Base-by-base conservation (phyloP, 176 grass and related monocot species). In the Puya raimondii region DNA sequence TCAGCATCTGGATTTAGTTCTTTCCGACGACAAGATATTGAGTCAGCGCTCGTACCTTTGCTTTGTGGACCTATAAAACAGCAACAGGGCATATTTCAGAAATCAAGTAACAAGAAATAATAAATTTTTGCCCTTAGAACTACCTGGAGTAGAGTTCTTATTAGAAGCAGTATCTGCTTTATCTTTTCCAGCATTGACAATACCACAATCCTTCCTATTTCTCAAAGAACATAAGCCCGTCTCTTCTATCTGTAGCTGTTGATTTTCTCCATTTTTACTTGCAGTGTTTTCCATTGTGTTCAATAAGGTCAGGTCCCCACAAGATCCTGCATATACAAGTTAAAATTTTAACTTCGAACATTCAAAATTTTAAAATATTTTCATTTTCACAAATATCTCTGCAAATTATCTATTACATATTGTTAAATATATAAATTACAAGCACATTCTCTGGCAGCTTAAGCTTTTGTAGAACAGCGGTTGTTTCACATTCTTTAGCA, bases 271-370 rank as follows among this genome's bases (percentile, higher is more conserved):
- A 54, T 70, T 59, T 47, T 64, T 65, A 78, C 25, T 83, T 72
- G 27, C 59, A 64, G 63, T 68, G 74, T 73, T 70, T 79, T 81
- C 69, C 76, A 65, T 64, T 72, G 80, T 72, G 20, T 82, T 82
- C 68, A 83, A 77, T 17, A 80, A 64, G 70, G 76, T 79, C 68
- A 89, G 79, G 79, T 80, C 80, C 76, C 72, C 80, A 70, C n/a
- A 80, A 64, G 72, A 80, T 73, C 78, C 79, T 82, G 78, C 74
- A 79, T 15, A 59, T 2, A 20, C 20, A 16, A 59, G 8, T 17
- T 2, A 17, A 20, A 59, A 59, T 8, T 15, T 56, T 3, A 59
- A 59, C 12, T n/a, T 56, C 10, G 16, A 59, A 14, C 4, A 59
- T 17, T 59, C 20, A 59, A 42, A 42, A 42, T 42, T 42, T 42